These are phyloP conservation scores for Diaporthe humulicola DNA, from an alignment of 2,329 filamentous ascomycete genomes.

Conservation along the genomic window DNA sequence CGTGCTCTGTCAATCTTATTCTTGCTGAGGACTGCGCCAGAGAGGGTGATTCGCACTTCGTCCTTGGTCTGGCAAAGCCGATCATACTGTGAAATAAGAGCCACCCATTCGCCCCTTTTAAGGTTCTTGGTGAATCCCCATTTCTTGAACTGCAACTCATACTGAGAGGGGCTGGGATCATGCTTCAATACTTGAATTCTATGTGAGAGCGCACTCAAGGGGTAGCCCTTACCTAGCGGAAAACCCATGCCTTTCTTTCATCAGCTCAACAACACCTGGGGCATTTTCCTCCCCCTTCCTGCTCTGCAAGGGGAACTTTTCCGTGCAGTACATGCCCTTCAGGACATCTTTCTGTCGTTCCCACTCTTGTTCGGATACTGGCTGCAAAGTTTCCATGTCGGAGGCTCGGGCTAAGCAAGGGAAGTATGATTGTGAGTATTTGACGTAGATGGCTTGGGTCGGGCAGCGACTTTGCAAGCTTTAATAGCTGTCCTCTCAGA, in stretches of 20 bases:
- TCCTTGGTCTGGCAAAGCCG: neutral
- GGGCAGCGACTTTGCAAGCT: rapidly evolving
- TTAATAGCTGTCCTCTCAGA: rapidly evolving
- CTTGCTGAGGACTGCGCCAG: neutral
- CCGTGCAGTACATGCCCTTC: neutral
- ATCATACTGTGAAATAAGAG: constrained; percentile 2
- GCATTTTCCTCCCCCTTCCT: neutral
- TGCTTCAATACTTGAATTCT: neutral
- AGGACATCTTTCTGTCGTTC: neutral
- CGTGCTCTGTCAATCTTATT: neutral
- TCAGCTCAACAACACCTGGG: neutral
- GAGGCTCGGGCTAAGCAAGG: rapidly evolving
- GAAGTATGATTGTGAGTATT: neutral
- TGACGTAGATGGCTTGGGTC: neutral
- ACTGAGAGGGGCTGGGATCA: neutral
- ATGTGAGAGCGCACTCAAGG: rapidly evolving
- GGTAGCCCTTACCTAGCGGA: neutral
- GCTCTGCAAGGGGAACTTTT: neutral
- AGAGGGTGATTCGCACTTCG: neutral
- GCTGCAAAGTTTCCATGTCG: neutral
- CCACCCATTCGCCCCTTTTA: neutral
- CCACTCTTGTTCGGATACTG: neutral
- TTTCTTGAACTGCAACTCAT: constrained; percentile 15
- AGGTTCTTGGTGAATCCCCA: constrained; percentile 3
- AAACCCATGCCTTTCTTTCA: neutral